These are phyloP conservation scores for Pythium inflatum DNA, from an alignment of 352 stramenopile species.

Conservation along the genomic window DNA sequence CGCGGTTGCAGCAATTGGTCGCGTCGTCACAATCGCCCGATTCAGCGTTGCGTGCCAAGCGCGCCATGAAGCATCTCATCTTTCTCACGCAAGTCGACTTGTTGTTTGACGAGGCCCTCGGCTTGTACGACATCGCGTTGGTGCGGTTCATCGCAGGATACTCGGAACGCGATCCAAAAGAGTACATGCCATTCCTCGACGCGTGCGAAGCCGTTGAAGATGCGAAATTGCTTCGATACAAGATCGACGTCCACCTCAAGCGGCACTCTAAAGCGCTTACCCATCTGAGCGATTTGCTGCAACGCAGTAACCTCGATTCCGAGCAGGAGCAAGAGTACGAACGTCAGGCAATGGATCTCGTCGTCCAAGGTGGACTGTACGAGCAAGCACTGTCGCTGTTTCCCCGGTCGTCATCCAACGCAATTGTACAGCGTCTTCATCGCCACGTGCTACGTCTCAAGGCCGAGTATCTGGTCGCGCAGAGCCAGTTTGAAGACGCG, in stretches of 20 bases:
- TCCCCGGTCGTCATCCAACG: conserved; percentile 15
- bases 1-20: conserved; percentile 45
- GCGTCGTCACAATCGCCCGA: neutral
- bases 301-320: neutral
- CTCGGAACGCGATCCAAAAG: conserved; percentile 72
- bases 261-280: conserved; percentile 48
- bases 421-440: conserved; percentile 34
- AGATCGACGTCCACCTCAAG: conserved; percentile 59
- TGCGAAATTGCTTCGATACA: conserved; percentile 53
- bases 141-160: conserved; percentile 64
- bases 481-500: conserved; percentile 52
- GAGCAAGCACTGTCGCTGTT: conserved; percentile 57
- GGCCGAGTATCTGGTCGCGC: conserved; percentile 44
- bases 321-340: conserved; percentile 31
- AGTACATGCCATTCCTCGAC: conserved; percentile 70
- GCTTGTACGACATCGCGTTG: conserved; percentile 67
- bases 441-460: conserved; percentile 54
- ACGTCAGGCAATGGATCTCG: conserved; percentile 44
- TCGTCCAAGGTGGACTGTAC: conserved; percentile 53
- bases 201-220: conserved; percentile 39
- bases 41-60: conserved; percentile 37
- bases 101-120: conserved; percentile 68
- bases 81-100: conserved; percentile 72
- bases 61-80: conserved; percentile 74
- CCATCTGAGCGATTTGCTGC: conserved; percentile 47